Conservation (phyloP, 1,284 basidiomycete species). For the Irpex sp. region DNA sequence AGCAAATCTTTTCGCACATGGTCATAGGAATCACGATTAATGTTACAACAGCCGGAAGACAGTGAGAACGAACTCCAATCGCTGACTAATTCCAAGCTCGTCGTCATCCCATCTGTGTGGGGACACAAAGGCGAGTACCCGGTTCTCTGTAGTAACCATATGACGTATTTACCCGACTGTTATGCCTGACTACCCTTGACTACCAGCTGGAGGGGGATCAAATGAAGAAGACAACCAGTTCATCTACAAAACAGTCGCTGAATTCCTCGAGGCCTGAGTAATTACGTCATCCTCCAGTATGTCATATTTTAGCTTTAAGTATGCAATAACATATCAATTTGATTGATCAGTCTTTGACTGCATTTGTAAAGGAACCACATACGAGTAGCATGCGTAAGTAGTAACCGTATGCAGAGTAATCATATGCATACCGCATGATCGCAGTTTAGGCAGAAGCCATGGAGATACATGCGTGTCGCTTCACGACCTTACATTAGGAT, state of each 20-base stretch:
- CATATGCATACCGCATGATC: too few species aligned
- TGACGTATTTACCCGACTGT: not conserved
- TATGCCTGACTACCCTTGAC: not conserved
- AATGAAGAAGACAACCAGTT: conserved; percentile 18
- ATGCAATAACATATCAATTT: not conserved
- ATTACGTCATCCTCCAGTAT: not conserved
- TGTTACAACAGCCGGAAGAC: conserved; percentile 47
- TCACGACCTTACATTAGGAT: too few species aligned
- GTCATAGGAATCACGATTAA: not conserved
- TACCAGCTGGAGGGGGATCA: conserved; percentile 22
- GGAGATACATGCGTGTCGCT: too few species aligned
- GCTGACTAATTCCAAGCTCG: conserved; percentile 40
- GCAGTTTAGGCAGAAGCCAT: too few species aligned
- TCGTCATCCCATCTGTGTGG: conserved; percentile 54
- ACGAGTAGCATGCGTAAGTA: too few species aligned
- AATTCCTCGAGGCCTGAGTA: conserved; percentile 5
- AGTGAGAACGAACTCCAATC: conserved; percentile 45
- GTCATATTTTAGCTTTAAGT: too few species aligned
- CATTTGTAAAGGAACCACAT: too few species aligned
- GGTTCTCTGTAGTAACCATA: too few species aligned
- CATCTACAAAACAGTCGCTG: conserved; percentile 2
- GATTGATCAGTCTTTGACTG: not conserved
- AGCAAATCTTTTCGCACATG: conserved; percentile 2
- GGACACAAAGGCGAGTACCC: conserved; percentile 48
- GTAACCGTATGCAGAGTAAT: too few species aligned